Evolutionary conservation across 257 asterid genomes (phyloP), one percentile per base, ranked within the genome.

Genomic region (Nemophila menziesii): DNA sequence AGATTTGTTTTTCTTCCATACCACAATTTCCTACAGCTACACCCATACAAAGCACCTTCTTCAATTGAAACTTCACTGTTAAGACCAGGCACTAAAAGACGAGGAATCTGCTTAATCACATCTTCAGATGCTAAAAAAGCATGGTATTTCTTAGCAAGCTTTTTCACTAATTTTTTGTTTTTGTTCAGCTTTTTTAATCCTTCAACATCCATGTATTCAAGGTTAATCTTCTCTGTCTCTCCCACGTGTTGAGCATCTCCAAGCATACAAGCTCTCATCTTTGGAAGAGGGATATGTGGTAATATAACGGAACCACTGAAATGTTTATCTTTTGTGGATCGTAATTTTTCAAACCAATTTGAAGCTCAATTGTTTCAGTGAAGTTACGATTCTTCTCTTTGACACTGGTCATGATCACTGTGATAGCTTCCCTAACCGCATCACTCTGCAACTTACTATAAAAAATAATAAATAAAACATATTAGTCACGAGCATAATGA

Each of bases 101-200:
- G 70, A 18, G 70, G 70, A 19, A 64, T 64, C 55, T 64, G 70
- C 27, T 64, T 63, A 15, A 64, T 64, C 11, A 64, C 70, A 4
- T 65, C 70, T 57, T 64, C 70, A 36, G 70, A 64, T 11, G 70
- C 70, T 8, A 64, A 43, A 50, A 64, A 64, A 52, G 70, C 70
- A 42, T 64, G 70, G 37, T 57, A 64, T 46, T 37, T 64, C 70
- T 64, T 64, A 5, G 70, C 70, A 48, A 64, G 60, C 49, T 56
- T 64, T 50, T 64, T 64, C 40, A 64, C 70, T 12, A 64, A 22
- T 10, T 64, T 64, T 39, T 64, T 64, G 57, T 64, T 64, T 8
- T 64, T 64, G 61, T 64, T 64, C 8, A 64, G 64, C 46, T 57
- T 64, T 29, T 64, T 64, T 49, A 64, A 24, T 2, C 57, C 61